Evolutionary conservation across 305 asterid species (phyloP).

Genomic region (Salvia sclarea): DNA sequence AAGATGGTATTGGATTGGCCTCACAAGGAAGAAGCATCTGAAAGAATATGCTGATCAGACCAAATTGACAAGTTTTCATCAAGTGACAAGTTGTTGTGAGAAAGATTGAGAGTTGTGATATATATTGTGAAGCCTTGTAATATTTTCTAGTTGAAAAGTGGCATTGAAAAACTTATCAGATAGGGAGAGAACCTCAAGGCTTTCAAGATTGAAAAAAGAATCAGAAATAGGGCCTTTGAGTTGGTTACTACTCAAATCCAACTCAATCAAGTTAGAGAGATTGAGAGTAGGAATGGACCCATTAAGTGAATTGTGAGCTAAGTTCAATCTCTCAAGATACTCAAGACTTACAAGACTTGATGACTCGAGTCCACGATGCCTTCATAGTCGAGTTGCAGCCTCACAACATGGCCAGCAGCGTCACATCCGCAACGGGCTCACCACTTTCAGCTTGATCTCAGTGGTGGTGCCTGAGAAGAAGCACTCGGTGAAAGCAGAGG

Average conservation of each 20-base stretch:
- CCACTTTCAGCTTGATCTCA: slow-evolving; percentile 41
- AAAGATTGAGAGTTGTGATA: neutral
- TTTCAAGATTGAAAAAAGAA: neutral
- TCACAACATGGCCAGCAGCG: slow-evolving; percentile 37
- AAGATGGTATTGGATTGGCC: too few species aligned
- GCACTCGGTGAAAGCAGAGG: slow-evolving; percentile 45
- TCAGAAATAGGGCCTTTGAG: slow-evolving; percentile 34
- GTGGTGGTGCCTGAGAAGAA: slow-evolving; percentile 50
- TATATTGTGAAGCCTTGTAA: neutral
- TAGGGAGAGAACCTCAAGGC: neutral
- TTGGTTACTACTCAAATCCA: slow-evolving; percentile 33
- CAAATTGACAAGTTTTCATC: too few species aligned
- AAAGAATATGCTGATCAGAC: too few species aligned
- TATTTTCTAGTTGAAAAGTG: neutral
- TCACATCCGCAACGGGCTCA: too few species aligned
- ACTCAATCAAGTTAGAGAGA: neutral
- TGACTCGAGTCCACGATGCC: neutral
- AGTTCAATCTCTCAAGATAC: neutral
- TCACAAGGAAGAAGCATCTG: too few species aligned
- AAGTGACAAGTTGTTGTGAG: neutral
- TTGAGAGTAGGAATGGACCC: neutral
- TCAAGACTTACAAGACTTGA: neutral
- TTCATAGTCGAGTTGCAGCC: slow-evolving; percentile 33
- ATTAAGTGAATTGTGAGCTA: neutral
- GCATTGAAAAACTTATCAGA: neutral